Base-by-base conservation (phyloP, 2,329 filamentous ascomycete genomes). In the Fusarium luffae region DNA sequence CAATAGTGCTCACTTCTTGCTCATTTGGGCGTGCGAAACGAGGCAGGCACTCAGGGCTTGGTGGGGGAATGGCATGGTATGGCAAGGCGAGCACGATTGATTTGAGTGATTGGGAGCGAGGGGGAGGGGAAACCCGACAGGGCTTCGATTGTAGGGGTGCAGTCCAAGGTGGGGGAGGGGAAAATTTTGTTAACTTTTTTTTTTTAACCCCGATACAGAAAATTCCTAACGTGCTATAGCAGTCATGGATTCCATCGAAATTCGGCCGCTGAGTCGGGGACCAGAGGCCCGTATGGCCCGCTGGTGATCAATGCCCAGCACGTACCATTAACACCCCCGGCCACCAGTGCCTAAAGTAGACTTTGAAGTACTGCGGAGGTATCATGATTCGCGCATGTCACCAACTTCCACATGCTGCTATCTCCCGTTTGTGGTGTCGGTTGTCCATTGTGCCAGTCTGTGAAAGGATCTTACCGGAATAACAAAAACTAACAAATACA, bases 261-360 rank as follows among this genome's bases (percentile, higher is more conserved):
- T 41, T 40, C 65, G 64, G 67, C 56, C 43, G 49, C 69, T 52
- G 64, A 63, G 55, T 59, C 41, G 71, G 67, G 71, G 61, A 55
- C 58, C 61, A 61, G 21, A 48, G 57, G 57, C 59, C 72, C 58
- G 52, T 60, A 25, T 44, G 61, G 54, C 63, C 72, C 59, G 54
- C 61, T 44, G 40, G 68, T 70, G 72, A 71, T 64, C 72, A 74
- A 73, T 73, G 72, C 71, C 70, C 51, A 66, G 52, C 71, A 66
- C 62, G 59, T 63, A 68, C 59, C 52, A 60, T 37, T 47, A 28
- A 64, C 47, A 68, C 58, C 59, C 34, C 34, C 18, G 10, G 34
- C 34, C 57, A 66, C 52, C 60, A 68, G 56, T 68, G 69, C 71
- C 71, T 70, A 70, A 72, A 62, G 56, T 64, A 34, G 28, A 55